Conservation (phyloP, 805 yeast genomes). For the Priceomyces castillae region DNA sequence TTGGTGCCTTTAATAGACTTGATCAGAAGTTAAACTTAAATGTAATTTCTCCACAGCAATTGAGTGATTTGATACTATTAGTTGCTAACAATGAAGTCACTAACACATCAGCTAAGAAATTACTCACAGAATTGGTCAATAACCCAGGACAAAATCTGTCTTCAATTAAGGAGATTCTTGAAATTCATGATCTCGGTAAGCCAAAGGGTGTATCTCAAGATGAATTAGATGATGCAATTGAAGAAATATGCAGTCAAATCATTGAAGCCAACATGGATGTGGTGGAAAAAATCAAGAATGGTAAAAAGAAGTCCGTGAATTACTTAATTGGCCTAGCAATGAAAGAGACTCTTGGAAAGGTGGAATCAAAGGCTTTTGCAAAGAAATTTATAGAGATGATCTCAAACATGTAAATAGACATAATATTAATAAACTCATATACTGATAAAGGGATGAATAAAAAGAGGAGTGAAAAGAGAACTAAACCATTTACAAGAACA, state of each 20-base stretch:
- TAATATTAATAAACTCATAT: background rate
- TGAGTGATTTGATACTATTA: constrained; percentile 55
- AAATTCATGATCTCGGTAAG: constrained; percentile 48
- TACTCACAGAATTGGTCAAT: constrained; percentile 61
- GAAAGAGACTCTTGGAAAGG: constrained; percentile 70
- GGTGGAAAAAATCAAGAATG: constrained; percentile 53
- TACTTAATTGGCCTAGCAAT: constrained; percentile 82
- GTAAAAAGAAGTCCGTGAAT: constrained; percentile 68
- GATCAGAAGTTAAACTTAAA: constrained; percentile 30
- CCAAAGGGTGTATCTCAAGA: constrained; percentile 27
- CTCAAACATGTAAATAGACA: constrained; percentile 6
- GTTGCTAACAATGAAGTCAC: constrained; percentile 53
- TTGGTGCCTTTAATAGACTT: constrained; percentile 64
- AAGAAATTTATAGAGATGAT: constrained; percentile 23
- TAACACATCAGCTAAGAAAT: constrained; percentile 61
- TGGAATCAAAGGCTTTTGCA: constrained; percentile 32
- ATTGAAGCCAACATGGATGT: constrained; percentile 48
- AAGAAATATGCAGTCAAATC: constrained; percentile 45
- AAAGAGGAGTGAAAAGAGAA: background rate
- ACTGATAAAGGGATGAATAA: background rate
- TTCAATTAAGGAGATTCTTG: constrained; percentile 46
- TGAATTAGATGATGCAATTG: constrained; percentile 32
- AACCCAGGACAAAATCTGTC: constrained; percentile 35
- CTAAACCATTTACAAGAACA: no score
- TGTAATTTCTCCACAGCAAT: constrained; percentile 34